Percentiles rank a stretch among this genome's conserved stretches.
phyloP scores from a whole-genome alignment of 768 basidiomycete genomes.

The Russula compacta region DNA sequence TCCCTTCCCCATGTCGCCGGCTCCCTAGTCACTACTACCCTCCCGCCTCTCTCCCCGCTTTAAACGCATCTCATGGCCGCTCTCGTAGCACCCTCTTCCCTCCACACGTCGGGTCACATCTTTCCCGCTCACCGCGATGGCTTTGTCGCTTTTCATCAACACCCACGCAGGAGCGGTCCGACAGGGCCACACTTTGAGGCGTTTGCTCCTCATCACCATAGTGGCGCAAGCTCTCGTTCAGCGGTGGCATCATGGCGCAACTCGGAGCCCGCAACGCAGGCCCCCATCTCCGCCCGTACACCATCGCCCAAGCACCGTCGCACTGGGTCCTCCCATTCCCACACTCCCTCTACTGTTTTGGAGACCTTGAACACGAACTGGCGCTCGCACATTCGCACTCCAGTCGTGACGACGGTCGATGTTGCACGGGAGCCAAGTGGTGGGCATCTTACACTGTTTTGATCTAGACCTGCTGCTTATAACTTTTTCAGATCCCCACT shows the following conservation, averaged over 20 bases:
- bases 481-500: not conserved
- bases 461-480: not conserved
- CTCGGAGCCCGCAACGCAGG: not conserved
- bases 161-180: not conserved
- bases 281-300: not conserved
- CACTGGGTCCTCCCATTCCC: not conserved
- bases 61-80: conserved; percentile 6
- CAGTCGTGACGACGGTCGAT: not conserved
- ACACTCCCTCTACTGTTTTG: conserved; percentile 1
- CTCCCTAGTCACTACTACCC: not conserved
- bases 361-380: not conserved
- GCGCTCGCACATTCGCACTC: not conserved
- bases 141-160: not conserved
- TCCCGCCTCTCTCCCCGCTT: too few species aligned
- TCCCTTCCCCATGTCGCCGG: not conserved
- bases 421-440: not conserved
- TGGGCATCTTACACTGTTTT: not conserved
- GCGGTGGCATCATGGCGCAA: conserved; percentile 12
- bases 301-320: not conserved
- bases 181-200: not conserved
- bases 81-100: not conserved
- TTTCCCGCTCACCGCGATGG: not conserved
- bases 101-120: not conserved
- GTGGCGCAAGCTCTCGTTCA: not conserved
- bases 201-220: conserved; percentile 5